Evolutionary conservation across 306 rosid species (phyloP).

Genomic region (Cyclanthera cordifolia): DNA sequence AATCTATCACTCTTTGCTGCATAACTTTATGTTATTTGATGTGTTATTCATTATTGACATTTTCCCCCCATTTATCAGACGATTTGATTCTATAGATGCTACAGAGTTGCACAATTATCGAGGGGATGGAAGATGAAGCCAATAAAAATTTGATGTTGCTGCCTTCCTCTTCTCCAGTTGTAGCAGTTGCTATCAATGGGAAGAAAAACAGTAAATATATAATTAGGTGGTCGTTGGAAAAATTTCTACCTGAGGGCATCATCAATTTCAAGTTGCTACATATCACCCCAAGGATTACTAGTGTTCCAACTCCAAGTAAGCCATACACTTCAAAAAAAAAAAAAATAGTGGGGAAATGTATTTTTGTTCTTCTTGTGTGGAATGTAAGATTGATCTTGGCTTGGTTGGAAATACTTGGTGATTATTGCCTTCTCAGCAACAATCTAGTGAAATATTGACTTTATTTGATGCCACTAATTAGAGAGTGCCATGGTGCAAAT

Average conservation of each 20-base stretch:
- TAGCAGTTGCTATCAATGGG: conserved; percentile 79
- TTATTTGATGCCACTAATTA: neutral
- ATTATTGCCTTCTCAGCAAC: neutral
- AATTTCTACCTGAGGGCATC: conserved; percentile 67
- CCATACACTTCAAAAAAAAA: conserved; percentile 2
- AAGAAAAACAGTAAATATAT: conserved; percentile 59
- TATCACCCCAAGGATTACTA: conserved; percentile 41
- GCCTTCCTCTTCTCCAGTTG: conserved; percentile 28
- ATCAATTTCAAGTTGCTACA: conserved; percentile 58
- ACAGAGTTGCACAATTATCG: conserved; percentile 27
- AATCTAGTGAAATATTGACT: neutral
- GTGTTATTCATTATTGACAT: neutral
- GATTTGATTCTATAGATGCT: neutral
- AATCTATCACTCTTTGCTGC: neutral
- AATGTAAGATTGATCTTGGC: neutral
- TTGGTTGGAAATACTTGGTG: neutral
- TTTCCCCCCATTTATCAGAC: neutral
- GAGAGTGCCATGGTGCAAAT: neutral
- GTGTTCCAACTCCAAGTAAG: conserved; percentile 83
- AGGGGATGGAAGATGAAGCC: conserved; percentile 22
- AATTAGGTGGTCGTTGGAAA: conserved; percentile 68
- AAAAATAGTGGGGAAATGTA: neutral
- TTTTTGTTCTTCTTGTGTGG: neutral
- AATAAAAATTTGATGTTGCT: conserved; percentile 15
- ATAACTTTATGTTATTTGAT: neutral